phyloP scores from a whole-genome alignment of 1,284 basidiomycete genomes.

The Ustilago esculenta region DNA sequence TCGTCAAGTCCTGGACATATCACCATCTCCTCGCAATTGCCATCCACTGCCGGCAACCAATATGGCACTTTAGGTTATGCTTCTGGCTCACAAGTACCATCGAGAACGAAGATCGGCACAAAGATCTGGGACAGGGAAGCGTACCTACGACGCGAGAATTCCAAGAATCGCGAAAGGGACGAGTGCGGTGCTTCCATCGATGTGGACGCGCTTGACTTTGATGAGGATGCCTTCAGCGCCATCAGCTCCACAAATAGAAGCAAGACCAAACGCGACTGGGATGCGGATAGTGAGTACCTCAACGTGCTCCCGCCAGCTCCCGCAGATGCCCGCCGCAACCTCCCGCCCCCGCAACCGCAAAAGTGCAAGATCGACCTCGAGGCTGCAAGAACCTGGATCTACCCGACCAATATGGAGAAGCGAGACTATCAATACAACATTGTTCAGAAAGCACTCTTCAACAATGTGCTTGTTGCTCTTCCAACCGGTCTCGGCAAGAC shows the following conservation, averaged over 20 bases:
- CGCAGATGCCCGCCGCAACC: slow-evolving; percentile 5
- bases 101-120: slow-evolving; percentile 27
- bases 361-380: slow-evolving; percentile 74
- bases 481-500: slow-evolving; percentile 98
- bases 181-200: slow-evolving; percentile 22
- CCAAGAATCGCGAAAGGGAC: slow-evolving; percentile 35
- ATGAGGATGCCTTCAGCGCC: background rate
- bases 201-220: slow-evolving; percentile 26
- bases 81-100: slow-evolving; percentile 8
- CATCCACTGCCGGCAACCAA: slow-evolving; percentile 1
- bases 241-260: slow-evolving; percentile 4
- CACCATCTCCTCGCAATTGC: slow-evolving; percentile 39
- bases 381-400: slow-evolving; percentile 88
- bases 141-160: slow-evolving; percentile 38
- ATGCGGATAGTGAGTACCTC: slow-evolving; percentile 17
- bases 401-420: slow-evolving; percentile 86
- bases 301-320: slow-evolving; percentile 15
- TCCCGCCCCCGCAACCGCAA: slow-evolving; percentile 35
- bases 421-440: slow-evolving; percentile 97
- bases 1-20: slow-evolving; percentile 36
- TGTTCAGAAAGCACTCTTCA: slow-evolving; percentile 82
- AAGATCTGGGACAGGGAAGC: slow-evolving; percentile 52
- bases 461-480: slow-evolving; percentile 92
- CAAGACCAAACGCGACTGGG: slow-evolving; percentile 12
- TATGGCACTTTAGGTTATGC: background rate